Evolutionary conservation across 345 rosid species (phyloP).

Genomic region (Acer saccharum): DNA sequence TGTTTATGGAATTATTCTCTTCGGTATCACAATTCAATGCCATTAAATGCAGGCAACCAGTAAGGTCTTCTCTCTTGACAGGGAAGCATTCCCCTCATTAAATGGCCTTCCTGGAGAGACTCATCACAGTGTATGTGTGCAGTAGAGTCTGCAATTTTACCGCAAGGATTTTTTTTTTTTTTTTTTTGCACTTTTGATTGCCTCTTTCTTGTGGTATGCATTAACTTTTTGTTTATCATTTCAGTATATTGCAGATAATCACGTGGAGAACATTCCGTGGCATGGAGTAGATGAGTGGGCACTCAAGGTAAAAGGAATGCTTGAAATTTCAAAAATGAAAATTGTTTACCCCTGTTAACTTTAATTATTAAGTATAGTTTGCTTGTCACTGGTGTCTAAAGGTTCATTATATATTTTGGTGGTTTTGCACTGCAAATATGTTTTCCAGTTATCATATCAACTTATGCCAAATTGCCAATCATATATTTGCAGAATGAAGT

Average conservation of each 20-base stretch:
- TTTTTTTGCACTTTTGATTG: background rate
- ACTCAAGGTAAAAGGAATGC: conserved; percentile 64
- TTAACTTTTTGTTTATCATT: conserved; percentile 23
- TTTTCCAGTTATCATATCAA: background rate
- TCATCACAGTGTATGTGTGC: conserved; percentile 76
- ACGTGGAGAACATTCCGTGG: conserved; percentile 84
- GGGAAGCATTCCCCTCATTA: conserved; percentile 86
- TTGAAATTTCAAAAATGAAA: background rate
- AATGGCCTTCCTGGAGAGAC: conserved; percentile 92
- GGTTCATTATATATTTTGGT: background rate
- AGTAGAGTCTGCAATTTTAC: conserved; percentile 8
- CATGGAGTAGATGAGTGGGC: conserved; percentile 77
- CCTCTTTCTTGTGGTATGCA: conserved; percentile 1
- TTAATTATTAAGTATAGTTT: background rate
- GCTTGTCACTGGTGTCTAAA: background rate
- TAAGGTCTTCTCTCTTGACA: conserved; percentile 85
- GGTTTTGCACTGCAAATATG: background rate
- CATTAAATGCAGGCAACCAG: conserved; percentile 60
- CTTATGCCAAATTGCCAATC: background rate
- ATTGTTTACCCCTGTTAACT: background rate
- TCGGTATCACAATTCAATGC: conserved; percentile 19
- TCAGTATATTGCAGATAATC: conserved; percentile 82
- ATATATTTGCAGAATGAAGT: conserved; percentile 76
- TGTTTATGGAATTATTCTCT: conserved; percentile 4
- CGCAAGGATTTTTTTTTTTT: background rate